phyloP scores from a whole-genome alignment of 139 green algal species.

The Auxenochlorella pyrenoidosa region DNA sequence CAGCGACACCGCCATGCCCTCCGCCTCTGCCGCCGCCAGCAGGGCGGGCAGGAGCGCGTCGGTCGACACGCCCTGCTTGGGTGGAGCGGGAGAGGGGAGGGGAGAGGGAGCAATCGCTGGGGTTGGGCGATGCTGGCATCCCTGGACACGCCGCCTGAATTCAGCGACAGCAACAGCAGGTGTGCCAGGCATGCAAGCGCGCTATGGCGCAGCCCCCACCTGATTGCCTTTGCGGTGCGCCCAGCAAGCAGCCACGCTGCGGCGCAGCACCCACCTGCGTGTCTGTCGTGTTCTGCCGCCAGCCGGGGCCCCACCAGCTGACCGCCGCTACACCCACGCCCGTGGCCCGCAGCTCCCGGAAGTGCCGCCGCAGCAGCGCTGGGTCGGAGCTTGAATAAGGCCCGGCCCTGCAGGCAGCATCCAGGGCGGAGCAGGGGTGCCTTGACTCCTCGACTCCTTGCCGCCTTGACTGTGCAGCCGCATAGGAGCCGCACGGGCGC shows the following conservation, averaged over 20 bases:
- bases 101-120: background rate
- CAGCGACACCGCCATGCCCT: background rate
- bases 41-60: constrained; percentile 1
- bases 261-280: constrained; percentile 1
- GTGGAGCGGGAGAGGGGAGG: background rate
- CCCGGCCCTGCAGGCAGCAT: background rate
- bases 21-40: background rate
- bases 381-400: constrained; percentile 3
- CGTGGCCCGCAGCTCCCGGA: background rate
- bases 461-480: too few relatives aligned
- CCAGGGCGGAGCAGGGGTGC: too few relatives aligned
- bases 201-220: too few relatives aligned
- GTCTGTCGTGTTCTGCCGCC: constrained; percentile 6
- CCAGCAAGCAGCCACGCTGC: too few relatives aligned
- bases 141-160: too few relatives aligned
- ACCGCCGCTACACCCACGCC: constrained; percentile 6
- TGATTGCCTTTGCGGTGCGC: too few relatives aligned
- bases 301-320: constrained; percentile 8
- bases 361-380: background rate
- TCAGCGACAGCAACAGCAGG: too few relatives aligned
- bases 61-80: background rate
- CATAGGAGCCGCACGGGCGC: too few relatives aligned
- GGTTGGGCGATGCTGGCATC: too few relatives aligned
- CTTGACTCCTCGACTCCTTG: too few relatives aligned
- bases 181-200: too few relatives aligned